Evolutionary conservation across 495 filamentous ascomycete genomes (phyloP), one percentile per base, ranked within the genome.

Genomic region (Tetracladium marchalianum): DNA sequence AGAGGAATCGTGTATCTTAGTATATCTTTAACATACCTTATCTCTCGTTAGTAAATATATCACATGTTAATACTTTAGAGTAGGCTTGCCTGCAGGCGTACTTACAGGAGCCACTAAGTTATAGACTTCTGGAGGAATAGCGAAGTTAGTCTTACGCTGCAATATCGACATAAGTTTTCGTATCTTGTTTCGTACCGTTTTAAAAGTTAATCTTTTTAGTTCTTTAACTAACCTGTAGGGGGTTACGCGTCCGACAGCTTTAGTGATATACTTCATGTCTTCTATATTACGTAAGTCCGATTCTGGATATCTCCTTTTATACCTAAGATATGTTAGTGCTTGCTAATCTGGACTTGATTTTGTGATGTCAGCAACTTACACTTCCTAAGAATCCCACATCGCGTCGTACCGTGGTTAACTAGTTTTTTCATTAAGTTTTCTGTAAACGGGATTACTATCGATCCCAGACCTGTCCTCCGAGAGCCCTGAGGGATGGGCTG

Each of bases 381-480:
- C 47, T 50, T 39, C 24, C 47, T 19, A 50, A 43, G 44, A 43
- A 44, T 50, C 47, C 40, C 13, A 43, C 22, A 50, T 50, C 17
- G 12, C 24, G 17, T 43, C 22, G 18, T 50, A 50, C 18, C 18
- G 22, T 39, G n/a, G 15, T 34, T 48, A 2, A 35, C 27, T 49
- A 33, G 19, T 41, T 35, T 44, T 43, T 44, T 35, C 16, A 38
- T 37, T 18, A 49, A 49, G 47, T 38, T 43, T 39, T 43, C 40
- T 35, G 40, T 49, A 31, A 44, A 49, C 40, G 33, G 47, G 47
- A 31, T 50, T 44, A 16, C n/a, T 52, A 44, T 52, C 31, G 31
- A 48, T 52, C 39, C 37, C 24, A 34, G 50, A 48, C 38, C 19
- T 52, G 37, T 48, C 50, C 39, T 47, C 36, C 18, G 39, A 44